A percentile compares a stretch with the other conserved stretches of the same genome.
phyloP scores from a whole-genome alignment of 805 yeast species.

The Sugiyamaella chiloensis region DNA sequence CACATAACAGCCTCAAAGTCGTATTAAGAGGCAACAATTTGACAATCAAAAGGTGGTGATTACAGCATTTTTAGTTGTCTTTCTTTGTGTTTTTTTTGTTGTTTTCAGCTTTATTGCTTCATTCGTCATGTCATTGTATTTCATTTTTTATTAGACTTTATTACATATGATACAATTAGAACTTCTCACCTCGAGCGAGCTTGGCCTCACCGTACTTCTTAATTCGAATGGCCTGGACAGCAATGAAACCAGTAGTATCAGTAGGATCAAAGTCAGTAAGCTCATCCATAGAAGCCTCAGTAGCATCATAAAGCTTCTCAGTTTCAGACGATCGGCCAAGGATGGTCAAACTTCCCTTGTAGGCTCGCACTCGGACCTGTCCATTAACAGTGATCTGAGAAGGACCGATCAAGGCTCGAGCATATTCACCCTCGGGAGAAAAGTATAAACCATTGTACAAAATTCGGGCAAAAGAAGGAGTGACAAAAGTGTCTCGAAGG shows the following conservation, averaged over 20 bases:
- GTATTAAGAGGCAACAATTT: no score
- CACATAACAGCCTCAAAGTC: no score
- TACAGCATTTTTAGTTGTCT: no score
- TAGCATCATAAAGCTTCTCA: conserved; percentile 95
- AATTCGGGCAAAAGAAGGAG: conserved; percentile 84
- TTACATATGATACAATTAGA: no score
- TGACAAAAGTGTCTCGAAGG: conserved; percentile 92
- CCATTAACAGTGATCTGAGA: conserved; percentile 96
- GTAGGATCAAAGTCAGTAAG: conserved; percentile 96
- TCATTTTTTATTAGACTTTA: no score
- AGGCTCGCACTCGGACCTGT: conserved; percentile 86
- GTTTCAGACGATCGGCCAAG: conserved; percentile 94
- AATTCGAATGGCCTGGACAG: conserved; percentile 96
- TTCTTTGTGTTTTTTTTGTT: no score
- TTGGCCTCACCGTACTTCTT: conserved; percentile 97
- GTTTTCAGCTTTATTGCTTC: no score
- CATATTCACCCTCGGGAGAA: conserved; percentile 97
- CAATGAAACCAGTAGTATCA: conserved; percentile 95
- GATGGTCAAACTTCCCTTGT: conserved; percentile 82
- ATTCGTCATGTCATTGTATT: no score
- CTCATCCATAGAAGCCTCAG: conserved; percentile 99
- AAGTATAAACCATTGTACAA: conserved; percentile 97
- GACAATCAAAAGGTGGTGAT: no score
- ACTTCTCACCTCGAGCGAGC: conserved; percentile 64
- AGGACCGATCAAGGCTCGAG: conserved; percentile 74